Evolutionary conservation across 225 moss, liverwort and hornwort genomes (phyloP), one percentile per base, ranked within the genome.

Genomic region (Thuidium tamariscinum): DNA sequence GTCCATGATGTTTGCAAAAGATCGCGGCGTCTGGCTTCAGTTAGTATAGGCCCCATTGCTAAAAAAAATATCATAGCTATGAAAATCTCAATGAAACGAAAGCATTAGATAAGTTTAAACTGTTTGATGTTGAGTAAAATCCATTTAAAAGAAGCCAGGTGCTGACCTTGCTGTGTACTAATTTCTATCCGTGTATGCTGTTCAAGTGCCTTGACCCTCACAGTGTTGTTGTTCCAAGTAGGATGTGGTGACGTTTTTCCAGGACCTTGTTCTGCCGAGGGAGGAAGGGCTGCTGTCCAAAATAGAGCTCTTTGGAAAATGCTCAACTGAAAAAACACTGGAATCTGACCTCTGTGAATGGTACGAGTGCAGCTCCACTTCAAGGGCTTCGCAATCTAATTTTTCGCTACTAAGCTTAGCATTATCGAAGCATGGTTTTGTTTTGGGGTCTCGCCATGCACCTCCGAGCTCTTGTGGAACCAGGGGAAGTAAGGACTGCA

Each of bases 391-490:
- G 37, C 75, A 69, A 18, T 80, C 83, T 29, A 48, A 37, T 64
- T 69, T 56, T 57, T 66, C 52, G 82, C 49, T 77, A 39, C 78
- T 79, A 23, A 51, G 51, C 57, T 57, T 57, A 32, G 44, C 63
- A 13, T 17, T 67, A 64, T 15, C 11, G 23, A 29, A 52, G 84
- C 65, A 32, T 79, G 67, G 16, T 48, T 80, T 71, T 13, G 42
- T 21, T 83, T 88, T 86, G 15, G 82, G 76, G 69, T 89, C 82
- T 21, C 90, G 88, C 70, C 91, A 87, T 73, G 92, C 92, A 16
- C 93, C 96, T 59, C 95, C 96, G 4, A 95, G 86, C 84, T 92
- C 92, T 70, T 90, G 82, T 48, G 95, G 93, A 34, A 96, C 91
- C 84, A 96, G 76, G 5, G 94, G 96, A 48, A 92, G 86, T 59